A percentile compares a stretch with the other conserved stretches of the same genome.
Conservation (phyloP, 2,329 filamentous ascomycete species). For the Hypoxylon sp. region DNA sequence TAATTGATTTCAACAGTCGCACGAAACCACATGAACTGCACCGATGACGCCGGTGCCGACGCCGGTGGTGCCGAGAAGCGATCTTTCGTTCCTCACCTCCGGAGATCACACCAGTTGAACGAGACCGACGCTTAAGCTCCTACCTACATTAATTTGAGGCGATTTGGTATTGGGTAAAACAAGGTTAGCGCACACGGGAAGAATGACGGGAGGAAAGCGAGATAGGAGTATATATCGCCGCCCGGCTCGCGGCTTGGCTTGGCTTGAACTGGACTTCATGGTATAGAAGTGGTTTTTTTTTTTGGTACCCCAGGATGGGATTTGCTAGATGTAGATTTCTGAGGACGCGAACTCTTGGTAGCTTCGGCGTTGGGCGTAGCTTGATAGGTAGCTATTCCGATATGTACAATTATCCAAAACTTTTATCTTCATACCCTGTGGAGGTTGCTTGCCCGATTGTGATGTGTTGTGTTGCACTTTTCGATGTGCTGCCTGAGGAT, state of each 20-base stretch:
- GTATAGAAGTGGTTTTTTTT: slow-evolving; percentile 17
- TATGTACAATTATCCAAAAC: background rate
- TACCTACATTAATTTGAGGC: background rate
- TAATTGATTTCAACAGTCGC: background rate
- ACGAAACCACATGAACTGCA: slow-evolving; percentile 7
- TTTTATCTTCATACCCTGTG: too few species aligned
- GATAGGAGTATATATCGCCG: too few species aligned
- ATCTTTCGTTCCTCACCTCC: too few species aligned
- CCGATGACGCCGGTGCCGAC: too few species aligned
- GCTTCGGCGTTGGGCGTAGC: background rate
- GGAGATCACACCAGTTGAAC: slow-evolving; percentile 8
- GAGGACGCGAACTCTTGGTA: slow-evolving; percentile 4
- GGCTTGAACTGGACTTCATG: slow-evolving; percentile 19
- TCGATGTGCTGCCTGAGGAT: too few species aligned
- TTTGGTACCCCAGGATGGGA: slow-evolving; percentile 28
- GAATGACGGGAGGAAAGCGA: background rate
- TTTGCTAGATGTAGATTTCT: slow-evolving; percentile 20
- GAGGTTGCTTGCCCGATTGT: too few species aligned
- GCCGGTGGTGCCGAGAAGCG: slow-evolving; percentile 17
- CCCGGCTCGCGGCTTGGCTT: slow-evolving; percentile 14
- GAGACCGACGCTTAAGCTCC: slow-evolving; percentile 9
- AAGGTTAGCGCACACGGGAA: background rate
- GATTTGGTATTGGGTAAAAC: background rate
- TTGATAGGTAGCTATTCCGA: background rate
- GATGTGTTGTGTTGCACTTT: too few species aligned